phyloP scores from a whole-genome alignment of 1,284 basidiomycete species.

The Phellinidium pouzarii region DNA sequence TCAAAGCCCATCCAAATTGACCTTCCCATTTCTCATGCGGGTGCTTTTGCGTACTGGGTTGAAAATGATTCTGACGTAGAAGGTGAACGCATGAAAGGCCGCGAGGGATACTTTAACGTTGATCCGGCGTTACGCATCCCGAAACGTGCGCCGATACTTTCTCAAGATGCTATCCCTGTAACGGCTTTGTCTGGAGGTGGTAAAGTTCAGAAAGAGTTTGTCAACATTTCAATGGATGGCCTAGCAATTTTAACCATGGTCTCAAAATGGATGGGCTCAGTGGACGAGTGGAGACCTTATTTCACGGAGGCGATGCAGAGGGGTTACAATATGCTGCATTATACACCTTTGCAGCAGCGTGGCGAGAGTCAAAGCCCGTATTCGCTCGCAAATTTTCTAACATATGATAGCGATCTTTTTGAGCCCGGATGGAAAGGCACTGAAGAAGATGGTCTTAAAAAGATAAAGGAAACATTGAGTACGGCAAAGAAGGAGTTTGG shows the following conservation, averaged over 20 bases:
- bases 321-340: slow-evolving; percentile 96
- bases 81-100: slow-evolving; percentile 63
- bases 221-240: slow-evolving; percentile 77
- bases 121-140: slow-evolving; percentile 81
- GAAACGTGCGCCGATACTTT: slow-evolving; percentile 66
- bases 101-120: slow-evolving; percentile 92
- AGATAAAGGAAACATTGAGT: slow-evolving; percentile 52
- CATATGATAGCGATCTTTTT: slow-evolving; percentile 75
- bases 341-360: slow-evolving; percentile 86
- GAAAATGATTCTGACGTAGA: slow-evolving; percentile 70
- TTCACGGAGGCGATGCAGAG: slow-evolving; percentile 78
- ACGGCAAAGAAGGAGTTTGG: slow-evolving; percentile 80
- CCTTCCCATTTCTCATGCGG: slow-evolving; percentile 89
- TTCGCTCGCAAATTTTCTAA: slow-evolving; percentile 81
- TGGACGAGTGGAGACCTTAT: slow-evolving; percentile 69
- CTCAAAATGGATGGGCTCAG: slow-evolving; percentile 94
- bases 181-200: slow-evolving; percentile 43
- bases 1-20: slow-evolving; percentile 88
- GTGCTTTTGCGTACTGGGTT: slow-evolving; percentile 90
- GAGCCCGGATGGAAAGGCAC: slow-evolving; percentile 34
- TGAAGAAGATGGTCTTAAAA: slow-evolving; percentile 45
- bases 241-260: slow-evolving; percentile 83
- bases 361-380: slow-evolving; percentile 88
- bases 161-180: slow-evolving; percentile 45
- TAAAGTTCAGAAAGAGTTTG: slow-evolving; percentile 38